Evolutionary conservation across 2,329 filamentous ascomycete species (phyloP).

Genomic region (Calonectria hongkongensis): DNA sequence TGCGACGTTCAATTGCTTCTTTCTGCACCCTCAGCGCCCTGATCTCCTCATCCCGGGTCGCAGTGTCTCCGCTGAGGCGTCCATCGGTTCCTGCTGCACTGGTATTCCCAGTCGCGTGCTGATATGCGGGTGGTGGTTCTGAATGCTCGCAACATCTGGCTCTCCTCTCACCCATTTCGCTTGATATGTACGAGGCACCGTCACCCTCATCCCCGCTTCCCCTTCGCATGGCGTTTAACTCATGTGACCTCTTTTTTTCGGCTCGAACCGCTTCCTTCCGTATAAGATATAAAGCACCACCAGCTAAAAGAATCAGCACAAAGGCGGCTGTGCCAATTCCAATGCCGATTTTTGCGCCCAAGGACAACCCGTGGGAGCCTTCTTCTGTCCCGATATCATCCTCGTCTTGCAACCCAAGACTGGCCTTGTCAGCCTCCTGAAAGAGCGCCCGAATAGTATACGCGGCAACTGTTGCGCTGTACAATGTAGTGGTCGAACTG

Average conservation of each 20-base stretch:
- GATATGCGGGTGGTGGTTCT: slow-evolving; percentile 59
- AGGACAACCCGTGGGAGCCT: slow-evolving; percentile 49
- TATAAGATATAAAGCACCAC: slow-evolving; percentile 52
- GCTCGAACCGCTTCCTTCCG: slow-evolving; percentile 49
- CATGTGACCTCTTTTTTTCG: slow-evolving; percentile 49
- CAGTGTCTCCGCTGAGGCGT: slow-evolving; percentile 47
- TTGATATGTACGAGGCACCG: slow-evolving; percentile 43
- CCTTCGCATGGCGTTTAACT: slow-evolving; percentile 51
- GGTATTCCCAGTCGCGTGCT: slow-evolving; percentile 51
- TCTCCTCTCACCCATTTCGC: slow-evolving; percentile 42
- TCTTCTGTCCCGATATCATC: slow-evolving; percentile 54
- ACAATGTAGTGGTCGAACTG: slow-evolving; percentile 61
- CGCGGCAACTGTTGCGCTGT: slow-evolving; percentile 61
- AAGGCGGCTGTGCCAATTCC: slow-evolving; percentile 58
- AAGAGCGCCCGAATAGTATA: slow-evolving; percentile 63
- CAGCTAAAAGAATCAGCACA: slow-evolving; percentile 55
- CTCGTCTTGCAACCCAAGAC: slow-evolving; percentile 59
- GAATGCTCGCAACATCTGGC: slow-evolving; percentile 38
- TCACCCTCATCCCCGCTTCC: slow-evolving; percentile 39
- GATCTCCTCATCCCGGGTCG: slow-evolving; percentile 57
- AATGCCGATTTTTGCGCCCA: slow-evolving; percentile 60
- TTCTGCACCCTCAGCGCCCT: slow-evolving; percentile 59
- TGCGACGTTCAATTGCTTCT: slow-evolving; percentile 59
- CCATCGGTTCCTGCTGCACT: slow-evolving; percentile 50
- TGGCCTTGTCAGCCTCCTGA: slow-evolving; percentile 59